Evolutionary conservation across 768 basidiomycete species (phyloP).

Genomic region (Fistulinella prunicolor): DNA sequence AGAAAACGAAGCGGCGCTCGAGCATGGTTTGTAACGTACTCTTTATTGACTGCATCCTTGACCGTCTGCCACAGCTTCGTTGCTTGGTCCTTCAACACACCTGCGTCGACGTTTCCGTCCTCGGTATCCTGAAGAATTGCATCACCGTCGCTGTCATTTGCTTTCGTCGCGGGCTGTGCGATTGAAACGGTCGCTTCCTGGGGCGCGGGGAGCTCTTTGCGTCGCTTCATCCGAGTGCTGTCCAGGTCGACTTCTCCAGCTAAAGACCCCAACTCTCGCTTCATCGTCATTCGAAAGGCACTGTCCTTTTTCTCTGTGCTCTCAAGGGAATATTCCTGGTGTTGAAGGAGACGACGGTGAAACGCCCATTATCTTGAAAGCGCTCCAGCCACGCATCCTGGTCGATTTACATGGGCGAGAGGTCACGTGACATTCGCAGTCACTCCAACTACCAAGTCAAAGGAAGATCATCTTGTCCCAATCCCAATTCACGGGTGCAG

Average conservation of each 20-base stretch:
- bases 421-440: slow-evolving; percentile 30
- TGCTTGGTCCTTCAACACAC: slow-evolving; percentile 58
- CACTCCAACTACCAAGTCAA: too few relatives aligned
- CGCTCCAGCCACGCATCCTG: slow-evolving; percentile 21
- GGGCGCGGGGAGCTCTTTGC: slow-evolving; percentile 40
- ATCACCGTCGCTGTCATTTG: slow-evolving; percentile 27
- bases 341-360: slow-evolving; percentile 28
- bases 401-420: slow-evolving; percentile 16
- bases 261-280: slow-evolving; percentile 47
- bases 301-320: slow-evolving; percentile 11
- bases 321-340: slow-evolving; percentile 27
- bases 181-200: slow-evolving; percentile 40
- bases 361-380: slow-evolving; percentile 35
- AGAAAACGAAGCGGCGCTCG: slow-evolving; percentile 39
- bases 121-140: slow-evolving; percentile 19
- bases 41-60: slow-evolving; percentile 82
- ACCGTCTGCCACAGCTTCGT: slow-evolving; percentile 72
- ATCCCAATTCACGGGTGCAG: too few relatives aligned
- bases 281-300: slow-evolving; percentile 39
- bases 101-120: slow-evolving; percentile 22
- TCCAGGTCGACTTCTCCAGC: slow-evolving; percentile 40
- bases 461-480: too few relatives aligned
- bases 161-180: slow-evolving; percentile 32
- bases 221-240: slow-evolving; percentile 49
- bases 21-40: slow-evolving; percentile 64